These are phyloP conservation scores for Amanita brunnescens DNA, from an alignment of 768 basidiomycete genomes.

Conservation along the genomic window DNA sequence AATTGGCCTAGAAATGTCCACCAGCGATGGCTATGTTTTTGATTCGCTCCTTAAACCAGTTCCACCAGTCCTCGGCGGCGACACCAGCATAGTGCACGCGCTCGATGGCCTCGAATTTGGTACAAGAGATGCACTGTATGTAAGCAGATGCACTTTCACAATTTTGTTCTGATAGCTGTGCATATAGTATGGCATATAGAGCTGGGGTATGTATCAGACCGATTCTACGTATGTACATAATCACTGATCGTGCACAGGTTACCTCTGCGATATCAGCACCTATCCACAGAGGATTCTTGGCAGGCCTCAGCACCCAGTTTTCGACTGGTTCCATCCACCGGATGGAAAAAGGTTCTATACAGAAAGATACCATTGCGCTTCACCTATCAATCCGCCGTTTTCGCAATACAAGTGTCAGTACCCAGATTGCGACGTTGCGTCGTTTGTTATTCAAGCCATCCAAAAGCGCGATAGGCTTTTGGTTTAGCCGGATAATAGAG, in stretches of 20 bases:
- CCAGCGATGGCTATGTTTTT: conserved; percentile 54
- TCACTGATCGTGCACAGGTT: conserved; percentile 19
- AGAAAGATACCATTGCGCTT: conserved; percentile 55
- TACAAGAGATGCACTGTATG: conserved; percentile 64
- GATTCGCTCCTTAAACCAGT: conserved; percentile 42
- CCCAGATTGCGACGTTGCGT: conserved; percentile 71
- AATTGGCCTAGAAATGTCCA: conserved; percentile 59
- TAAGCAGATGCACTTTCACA: conserved; percentile 10
- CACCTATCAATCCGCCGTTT: conserved; percentile 55
- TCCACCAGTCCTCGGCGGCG: conserved; percentile 44
- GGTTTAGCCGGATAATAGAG: conserved; percentile 37
- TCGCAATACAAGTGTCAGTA: conserved; percentile 55
- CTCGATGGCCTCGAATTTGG: conserved; percentile 67
- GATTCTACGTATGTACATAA: neutral
- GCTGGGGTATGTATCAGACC: conserved; percentile 41
- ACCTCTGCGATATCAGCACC: conserved; percentile 63
- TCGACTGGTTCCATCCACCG: conserved; percentile 51
- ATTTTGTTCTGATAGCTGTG: neutral
- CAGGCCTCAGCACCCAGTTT: conserved; percentile 61
- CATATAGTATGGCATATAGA: conserved; percentile 52
- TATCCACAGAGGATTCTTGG: conserved; percentile 38
- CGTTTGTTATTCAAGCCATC: conserved; percentile 44
- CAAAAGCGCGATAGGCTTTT: conserved; percentile 29
- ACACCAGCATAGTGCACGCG: conserved; percentile 49
- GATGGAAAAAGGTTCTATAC: conserved; percentile 52